Evolutionary conservation across 2,329 filamentous ascomycete genomes (phyloP).

Genomic region (Xylariomycetidae sp.): DNA sequence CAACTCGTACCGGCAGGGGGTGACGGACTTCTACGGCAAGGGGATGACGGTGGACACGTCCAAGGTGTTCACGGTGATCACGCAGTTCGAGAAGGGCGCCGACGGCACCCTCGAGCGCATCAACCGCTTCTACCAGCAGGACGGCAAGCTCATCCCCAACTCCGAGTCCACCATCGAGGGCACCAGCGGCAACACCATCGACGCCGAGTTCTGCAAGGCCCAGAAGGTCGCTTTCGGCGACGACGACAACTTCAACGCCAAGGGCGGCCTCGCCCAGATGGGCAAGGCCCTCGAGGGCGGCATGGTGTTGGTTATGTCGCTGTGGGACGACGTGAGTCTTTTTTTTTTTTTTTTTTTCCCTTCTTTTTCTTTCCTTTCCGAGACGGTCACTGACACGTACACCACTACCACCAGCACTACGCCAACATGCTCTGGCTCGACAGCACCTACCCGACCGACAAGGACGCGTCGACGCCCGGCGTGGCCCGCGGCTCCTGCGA

Average conservation of each 20-base stretch:
- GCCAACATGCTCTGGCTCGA: constrained; percentile 59
- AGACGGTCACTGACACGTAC: neutral
- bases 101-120: constrained; percentile 44
- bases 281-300: constrained; percentile 43
- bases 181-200: constrained; percentile 35
- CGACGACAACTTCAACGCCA: constrained; percentile 39
- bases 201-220: constrained; percentile 45
- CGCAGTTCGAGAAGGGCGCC: constrained; percentile 46
- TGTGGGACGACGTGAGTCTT: constrained; percentile 47
- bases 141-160: constrained; percentile 43
- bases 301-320: constrained; percentile 55
- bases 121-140: constrained; percentile 52
- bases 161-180: constrained; percentile 23
- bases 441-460: constrained; percentile 37
- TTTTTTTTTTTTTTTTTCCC: neutral
- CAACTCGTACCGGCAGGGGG: constrained; percentile 57
- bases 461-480: constrained; percentile 29
- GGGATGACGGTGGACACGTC: constrained; percentile 49
- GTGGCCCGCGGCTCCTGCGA: constrained; percentile 40
- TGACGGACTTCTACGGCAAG: constrained; percentile 51
- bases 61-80: constrained; percentile 52
- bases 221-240: constrained; percentile 50
- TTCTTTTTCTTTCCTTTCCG: neutral
- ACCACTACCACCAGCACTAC: constrained; percentile 40
- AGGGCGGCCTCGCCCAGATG: constrained; percentile 50